Base-by-base conservation (phyloP, 2,329 filamentous ascomycete genomes). In the Xylariaceae sp. region DNA sequence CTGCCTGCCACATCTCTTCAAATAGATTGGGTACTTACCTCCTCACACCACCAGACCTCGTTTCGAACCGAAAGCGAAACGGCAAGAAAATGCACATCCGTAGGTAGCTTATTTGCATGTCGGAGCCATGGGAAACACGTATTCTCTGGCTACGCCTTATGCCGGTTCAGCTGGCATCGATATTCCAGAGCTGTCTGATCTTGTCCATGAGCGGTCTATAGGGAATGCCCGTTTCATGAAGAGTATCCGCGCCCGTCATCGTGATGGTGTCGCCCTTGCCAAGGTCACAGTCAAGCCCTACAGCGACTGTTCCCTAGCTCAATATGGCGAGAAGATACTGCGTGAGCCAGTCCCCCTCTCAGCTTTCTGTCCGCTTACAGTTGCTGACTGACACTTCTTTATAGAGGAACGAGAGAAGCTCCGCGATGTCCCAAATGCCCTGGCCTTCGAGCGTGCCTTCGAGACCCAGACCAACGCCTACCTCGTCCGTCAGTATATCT, bases 261-360 rank as follows among this genome's bases (percentile, higher is more conserved):
- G 86, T 59, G 87, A 95, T 73, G 92, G 93, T 44, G 76, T 96
- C 33, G 91, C 95, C 16, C 83, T 97, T 45, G 90, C 94, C 63
- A 97, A 97, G 70, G 86, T 95, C 22, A 85, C 95, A 46, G 88
- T 94, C 67, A 98, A 98, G 68, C 90, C 91, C 3, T 94, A 90
- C 63, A 77, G 85, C 21, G 82, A 83, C 53, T 85, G 95, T 71
- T 81, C 88, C 50, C 77, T 97, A 53, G 83, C 86, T 52, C 73
- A 82, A 52, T 95, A 95, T 69, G 85, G 86, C 60, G 81, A 81
- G 60, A 79, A 81, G 54, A 85, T 97, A 34, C 77, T 85, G 48
- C 75, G 88, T 92, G 69, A 64, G 82, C 34, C 22, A 29, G 16
- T 23, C n/a, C 12, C 10, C 19, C 4, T 4, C 11, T 17, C 11